phyloP scores from a whole-genome alignment of 208 protist species.

The Histomonas meleagridis region DNA sequence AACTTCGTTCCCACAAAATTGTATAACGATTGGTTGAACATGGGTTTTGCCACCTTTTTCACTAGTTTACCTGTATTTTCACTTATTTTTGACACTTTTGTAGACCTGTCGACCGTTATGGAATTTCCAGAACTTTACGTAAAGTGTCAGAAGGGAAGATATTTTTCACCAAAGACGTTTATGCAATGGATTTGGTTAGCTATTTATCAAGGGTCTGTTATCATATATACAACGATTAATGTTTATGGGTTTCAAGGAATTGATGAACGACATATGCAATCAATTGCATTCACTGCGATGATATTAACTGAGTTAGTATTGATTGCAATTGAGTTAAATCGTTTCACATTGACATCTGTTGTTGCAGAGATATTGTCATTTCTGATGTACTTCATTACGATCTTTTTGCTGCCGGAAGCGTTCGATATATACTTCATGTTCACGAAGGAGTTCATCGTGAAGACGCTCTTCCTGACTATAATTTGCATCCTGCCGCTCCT shows the following conservation, averaged over 20 bases:
- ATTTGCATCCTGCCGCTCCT: not conserved
- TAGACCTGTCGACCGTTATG: constrained; percentile 69
- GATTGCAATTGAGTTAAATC: constrained; percentile 73
- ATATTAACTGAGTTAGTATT: constrained; percentile 88
- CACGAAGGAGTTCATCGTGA: constrained; percentile 39
- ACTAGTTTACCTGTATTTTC: constrained; percentile 90
- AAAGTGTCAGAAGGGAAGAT: constrained; percentile 79
- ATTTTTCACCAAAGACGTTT: constrained; percentile 67
- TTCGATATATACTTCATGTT: constrained; percentile 40
- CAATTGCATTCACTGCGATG: constrained; percentile 87
- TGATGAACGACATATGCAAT: constrained; percentile 66
- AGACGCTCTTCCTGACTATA: constrained; percentile 25
- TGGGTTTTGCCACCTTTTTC: constrained; percentile 88
- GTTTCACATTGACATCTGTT: constrained; percentile 70
- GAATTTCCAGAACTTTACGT: constrained; percentile 88
- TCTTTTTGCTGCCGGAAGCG: not conserved
- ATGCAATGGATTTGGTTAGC: constrained; percentile 61
- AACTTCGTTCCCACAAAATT: constrained; percentile 84
- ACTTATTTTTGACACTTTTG: constrained; percentile 85
- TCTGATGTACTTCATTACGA: constrained; percentile 23
- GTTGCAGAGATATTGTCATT: constrained; percentile 58
- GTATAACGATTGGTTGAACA: constrained; percentile 76
- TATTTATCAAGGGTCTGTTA: constrained; percentile 71
- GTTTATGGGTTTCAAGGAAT: constrained; percentile 79
- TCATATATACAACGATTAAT: constrained; percentile 78